A percentile compares a stretch with the other conserved stretches of the same genome.
phyloP scores from a whole-genome alignment of 1,284 basidiomycete species.

The Fomitopsis betulina region DNA sequence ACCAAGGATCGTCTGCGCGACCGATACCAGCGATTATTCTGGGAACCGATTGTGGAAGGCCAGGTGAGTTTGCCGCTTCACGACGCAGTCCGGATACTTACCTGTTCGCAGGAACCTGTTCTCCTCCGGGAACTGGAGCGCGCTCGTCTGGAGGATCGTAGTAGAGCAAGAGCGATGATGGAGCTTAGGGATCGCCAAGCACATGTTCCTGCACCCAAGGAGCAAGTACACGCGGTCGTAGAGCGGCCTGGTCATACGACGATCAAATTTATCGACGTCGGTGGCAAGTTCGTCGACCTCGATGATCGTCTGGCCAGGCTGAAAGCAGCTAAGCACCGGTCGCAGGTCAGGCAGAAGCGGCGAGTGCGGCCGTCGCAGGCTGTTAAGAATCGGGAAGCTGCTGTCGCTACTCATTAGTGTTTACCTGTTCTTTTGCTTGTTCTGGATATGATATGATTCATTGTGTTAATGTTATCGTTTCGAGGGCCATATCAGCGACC shows the following conservation, averaged over 20 bases:
- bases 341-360: constrained; percentile 25
- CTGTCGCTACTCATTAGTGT: background rate
- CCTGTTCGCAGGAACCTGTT: constrained; percentile 48
- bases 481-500: no score
- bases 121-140: constrained; percentile 47
- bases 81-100: background rate
- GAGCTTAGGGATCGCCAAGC: constrained; percentile 23
- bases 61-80: constrained; percentile 38
- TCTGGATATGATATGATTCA: background rate
- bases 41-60: constrained; percentile 67
- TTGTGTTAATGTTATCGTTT: background rate
- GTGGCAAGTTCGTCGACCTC: constrained; percentile 58
- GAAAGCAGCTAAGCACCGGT: constrained; percentile 41
- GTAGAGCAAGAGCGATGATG: constrained; percentile 29
- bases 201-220: background rate
- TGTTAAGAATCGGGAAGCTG: background rate
- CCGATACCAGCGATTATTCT: constrained; percentile 67
- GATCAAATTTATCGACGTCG: constrained; percentile 65
- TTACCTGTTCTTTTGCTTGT: background rate
- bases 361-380: constrained; percentile 4
- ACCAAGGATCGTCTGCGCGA: constrained; percentile 47
- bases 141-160: constrained; percentile 22
- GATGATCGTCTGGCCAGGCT: constrained; percentile 47
- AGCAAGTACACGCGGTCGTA: constrained; percentile 13
- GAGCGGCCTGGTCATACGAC: constrained; percentile 40